Conservation (phyloP, 129 eudicot species). For the Apium graveolens region DNA sequence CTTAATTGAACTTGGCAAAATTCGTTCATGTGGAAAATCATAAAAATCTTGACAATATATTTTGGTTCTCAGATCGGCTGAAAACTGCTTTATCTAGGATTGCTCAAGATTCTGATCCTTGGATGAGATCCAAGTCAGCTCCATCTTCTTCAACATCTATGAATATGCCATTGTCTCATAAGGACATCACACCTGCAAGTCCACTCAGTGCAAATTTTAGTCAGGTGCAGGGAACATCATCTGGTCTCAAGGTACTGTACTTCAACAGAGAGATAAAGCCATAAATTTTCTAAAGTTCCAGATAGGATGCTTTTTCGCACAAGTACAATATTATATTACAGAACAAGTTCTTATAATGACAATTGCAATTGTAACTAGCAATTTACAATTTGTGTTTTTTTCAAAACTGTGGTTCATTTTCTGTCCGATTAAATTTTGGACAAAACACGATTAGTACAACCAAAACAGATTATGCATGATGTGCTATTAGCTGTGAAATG, state of each 20-base stretch:
- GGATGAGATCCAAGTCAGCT: slow-evolving; percentile 50
- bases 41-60: neutral
- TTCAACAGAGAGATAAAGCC: neutral
- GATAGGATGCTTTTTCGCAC: no score
- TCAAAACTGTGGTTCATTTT: neutral
- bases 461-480: neutral
- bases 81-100: slow-evolving; percentile 74
- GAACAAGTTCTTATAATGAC: neutral
- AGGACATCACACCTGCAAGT: slow-evolving; percentile 53
- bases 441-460: neutral
- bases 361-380: neutral
- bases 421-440: neutral
- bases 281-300: slow-evolving; percentile 5
- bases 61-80: slow-evolving; percentile 58
- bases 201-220: slow-evolving; percentile 33
- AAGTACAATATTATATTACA: no score
- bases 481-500: neutral
- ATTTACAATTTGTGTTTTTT: neutral
- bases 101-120: slow-evolving; percentile 72
- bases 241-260: slow-evolving; percentile 88
- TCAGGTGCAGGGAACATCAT: slow-evolving; percentile 38
- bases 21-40: neutral
- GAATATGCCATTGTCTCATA: slow-evolving; percentile 42
- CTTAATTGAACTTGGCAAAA: neutral
- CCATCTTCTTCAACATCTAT: slow-evolving; percentile 42